Conservation (phyloP, 345 rosid genomes). For the Eucalyptus camaldulensis region DNA sequence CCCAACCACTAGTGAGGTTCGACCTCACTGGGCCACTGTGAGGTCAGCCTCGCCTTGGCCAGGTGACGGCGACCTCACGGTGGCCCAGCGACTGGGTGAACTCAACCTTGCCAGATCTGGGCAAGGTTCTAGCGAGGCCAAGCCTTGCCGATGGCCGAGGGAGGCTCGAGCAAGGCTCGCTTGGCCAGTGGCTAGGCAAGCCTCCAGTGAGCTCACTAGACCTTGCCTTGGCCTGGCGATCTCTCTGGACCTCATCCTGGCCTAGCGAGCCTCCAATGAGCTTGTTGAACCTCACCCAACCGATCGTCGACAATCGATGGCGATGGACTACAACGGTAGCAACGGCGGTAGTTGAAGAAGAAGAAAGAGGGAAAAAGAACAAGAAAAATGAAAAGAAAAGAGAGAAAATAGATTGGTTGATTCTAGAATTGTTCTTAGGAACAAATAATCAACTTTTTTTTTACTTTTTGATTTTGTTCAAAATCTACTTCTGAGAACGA, state of each 20-base stretch:
- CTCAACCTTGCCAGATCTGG: fast-evolving
- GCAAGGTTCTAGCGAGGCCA: fast-evolving
- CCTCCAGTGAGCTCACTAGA: fast-evolving
- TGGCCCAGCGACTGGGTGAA: fast-evolving
- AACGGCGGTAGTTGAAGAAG: fast-evolving
- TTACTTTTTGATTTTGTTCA: too few relatives aligned
- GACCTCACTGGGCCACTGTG: fast-evolving
- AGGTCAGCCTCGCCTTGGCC: fast-evolving
- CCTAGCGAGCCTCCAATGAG: too few relatives aligned
- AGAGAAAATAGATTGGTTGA: too few relatives aligned
- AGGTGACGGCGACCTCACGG: fast-evolving
- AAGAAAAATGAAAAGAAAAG: fast-evolving
- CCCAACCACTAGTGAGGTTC: fast-evolving
- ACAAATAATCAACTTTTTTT: fast-evolving
- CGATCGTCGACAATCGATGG: fast-evolving
- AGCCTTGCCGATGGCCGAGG: too few relatives aligned
- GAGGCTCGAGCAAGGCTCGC: fast-evolving
- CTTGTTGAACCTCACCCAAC: fast-evolving
- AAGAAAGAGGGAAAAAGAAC: too few relatives aligned
- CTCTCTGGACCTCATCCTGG: fast-evolving
- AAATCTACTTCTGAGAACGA: too few relatives aligned
- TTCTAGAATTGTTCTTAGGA: too few relatives aligned
- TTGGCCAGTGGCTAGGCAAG: too few relatives aligned
- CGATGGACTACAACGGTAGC: fast-evolving
- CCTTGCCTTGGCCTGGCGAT: fast-evolving